These are phyloP conservation scores for Cercospora sp. DNA, from an alignment of 2,329 filamentous ascomycete genomes.

Conservation along the genomic window DNA sequence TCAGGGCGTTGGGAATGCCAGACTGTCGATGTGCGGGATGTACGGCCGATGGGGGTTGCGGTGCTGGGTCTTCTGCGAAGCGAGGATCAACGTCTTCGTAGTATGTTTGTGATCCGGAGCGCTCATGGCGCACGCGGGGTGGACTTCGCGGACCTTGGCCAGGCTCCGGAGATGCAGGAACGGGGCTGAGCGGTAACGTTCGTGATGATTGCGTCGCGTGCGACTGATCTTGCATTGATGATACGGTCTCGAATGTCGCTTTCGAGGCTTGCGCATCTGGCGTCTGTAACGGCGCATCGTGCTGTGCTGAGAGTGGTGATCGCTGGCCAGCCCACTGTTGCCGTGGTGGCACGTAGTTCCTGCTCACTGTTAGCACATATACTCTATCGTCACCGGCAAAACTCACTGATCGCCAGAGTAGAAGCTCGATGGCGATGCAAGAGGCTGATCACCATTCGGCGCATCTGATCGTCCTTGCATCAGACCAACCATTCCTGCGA, in stretches of 20 bases:
- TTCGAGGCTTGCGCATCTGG: slow-evolving; percentile 18
- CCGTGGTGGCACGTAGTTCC: slow-evolving; percentile 51
- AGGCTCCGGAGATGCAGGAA: slow-evolving; percentile 31
- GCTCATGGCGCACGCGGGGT: slow-evolving; percentile 27
- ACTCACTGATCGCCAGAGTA: slow-evolving; percentile 71
- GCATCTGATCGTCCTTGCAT: slow-evolving; percentile 54
- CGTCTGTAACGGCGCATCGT: slow-evolving; percentile 7
- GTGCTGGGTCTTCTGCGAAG: slow-evolving; percentile 60
- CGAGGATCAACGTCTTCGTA: slow-evolving; percentile 93
- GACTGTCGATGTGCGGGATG: slow-evolving; percentile 18
- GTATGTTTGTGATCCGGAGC: slow-evolving; percentile 59
- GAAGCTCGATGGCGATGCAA: slow-evolving; percentile 71
- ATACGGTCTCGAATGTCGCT: slow-evolving; percentile 17
- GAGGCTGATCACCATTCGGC: slow-evolving; percentile 62
- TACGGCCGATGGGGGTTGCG: background rate
- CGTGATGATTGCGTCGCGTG: slow-evolving; percentile 24
- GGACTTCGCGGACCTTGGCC: slow-evolving; percentile 12
- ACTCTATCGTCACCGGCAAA: background rate
- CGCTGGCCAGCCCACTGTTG: slow-evolving; percentile 40
- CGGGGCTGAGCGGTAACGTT: slow-evolving; percentile 30
- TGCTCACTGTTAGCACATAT: slow-evolving; percentile 29
- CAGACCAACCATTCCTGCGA: slow-evolving; percentile 70
- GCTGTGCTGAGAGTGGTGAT: slow-evolving; percentile 17
- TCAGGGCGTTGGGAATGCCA: slow-evolving; percentile 30
- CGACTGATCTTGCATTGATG: slow-evolving; percentile 21